Conservation (phyloP, 345 rosid species). For the Excoecaria agallocha region DNA sequence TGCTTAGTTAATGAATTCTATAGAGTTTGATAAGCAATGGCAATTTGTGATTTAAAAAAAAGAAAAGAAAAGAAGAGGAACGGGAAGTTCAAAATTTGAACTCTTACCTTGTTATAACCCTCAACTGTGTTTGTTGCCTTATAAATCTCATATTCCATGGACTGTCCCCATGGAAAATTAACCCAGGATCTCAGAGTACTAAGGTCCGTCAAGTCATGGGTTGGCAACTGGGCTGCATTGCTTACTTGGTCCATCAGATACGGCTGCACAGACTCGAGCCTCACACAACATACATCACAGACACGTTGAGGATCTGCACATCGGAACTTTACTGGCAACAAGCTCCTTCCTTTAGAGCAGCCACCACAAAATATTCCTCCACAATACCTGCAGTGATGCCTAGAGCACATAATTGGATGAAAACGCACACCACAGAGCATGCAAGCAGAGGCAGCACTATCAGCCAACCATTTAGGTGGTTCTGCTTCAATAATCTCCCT, state of each 20-base stretch:
- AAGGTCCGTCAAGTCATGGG: conserved; percentile 84
- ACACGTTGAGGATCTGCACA: conserved; percentile 73
- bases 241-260: conserved; percentile 92
- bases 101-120: conserved; percentile 65
- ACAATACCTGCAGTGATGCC: conserved; percentile 96
- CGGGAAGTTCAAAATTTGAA: not conserved
- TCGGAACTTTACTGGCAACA: conserved; percentile 72
- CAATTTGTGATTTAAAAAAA: not conserved
- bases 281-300: conserved; percentile 88
- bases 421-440: conserved; percentile 82
- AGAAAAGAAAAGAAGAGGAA: not conserved
- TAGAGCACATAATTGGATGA: conserved; percentile 91
- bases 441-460: conserved; percentile 85
- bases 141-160: conserved; percentile 89
- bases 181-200: conserved; percentile 98
- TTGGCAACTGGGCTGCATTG: conserved; percentile 84
- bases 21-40: not conserved
- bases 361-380: conserved; percentile 86
- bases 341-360: conserved; percentile 90
- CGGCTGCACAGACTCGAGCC: conserved; percentile 81
- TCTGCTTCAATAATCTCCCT: conserved; percentile 79
- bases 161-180: conserved; percentile 94
- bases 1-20: not conserved
- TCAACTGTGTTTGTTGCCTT: conserved; percentile 81
- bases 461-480: conserved; percentile 88